These are phyloP conservation scores for Rhododendron ferrugineum DNA, from an alignment of 148 eudicot species.

Conservation along the genomic window DNA sequence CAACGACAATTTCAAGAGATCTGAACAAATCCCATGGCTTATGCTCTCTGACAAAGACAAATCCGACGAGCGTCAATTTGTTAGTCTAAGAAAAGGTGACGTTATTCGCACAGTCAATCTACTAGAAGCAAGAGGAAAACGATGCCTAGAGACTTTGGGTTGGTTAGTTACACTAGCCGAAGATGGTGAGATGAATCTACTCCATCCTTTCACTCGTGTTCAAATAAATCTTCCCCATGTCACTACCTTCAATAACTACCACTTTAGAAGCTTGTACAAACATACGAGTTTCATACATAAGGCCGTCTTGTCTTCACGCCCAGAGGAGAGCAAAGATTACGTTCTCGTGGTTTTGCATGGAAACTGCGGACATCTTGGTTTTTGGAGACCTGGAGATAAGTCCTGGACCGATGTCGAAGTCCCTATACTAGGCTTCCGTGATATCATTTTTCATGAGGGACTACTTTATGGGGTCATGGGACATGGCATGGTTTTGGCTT, in stretches of 20 bases:
- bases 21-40: conserved; percentile 5
- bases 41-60: background rate
- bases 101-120: background rate
- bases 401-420: background rate
- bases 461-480: background rate
- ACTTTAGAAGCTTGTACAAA: fast-evolving
- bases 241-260: background rate
- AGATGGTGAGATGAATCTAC: background rate
- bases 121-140: conserved; percentile 1
- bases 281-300: background rate
- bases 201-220: conserved; percentile 4
- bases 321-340: background rate
- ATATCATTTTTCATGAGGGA: background rate
- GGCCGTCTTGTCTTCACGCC: conserved; percentile 3
- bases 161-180: background rate
- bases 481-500: background rate
- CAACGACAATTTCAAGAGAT: background rate
- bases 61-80: background rate
- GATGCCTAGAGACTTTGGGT: background rate
- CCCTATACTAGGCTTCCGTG: fast-evolving
- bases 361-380: background rate
- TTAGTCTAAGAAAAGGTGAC: background rate
- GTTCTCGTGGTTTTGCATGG: background rate
- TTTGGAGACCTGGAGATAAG: background rate
- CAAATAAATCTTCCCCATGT: background rate